phyloP scores from a whole-genome alignment of 2,329 filamentous ascomycete genomes.

The Dryadomyces quercivorus region DNA sequence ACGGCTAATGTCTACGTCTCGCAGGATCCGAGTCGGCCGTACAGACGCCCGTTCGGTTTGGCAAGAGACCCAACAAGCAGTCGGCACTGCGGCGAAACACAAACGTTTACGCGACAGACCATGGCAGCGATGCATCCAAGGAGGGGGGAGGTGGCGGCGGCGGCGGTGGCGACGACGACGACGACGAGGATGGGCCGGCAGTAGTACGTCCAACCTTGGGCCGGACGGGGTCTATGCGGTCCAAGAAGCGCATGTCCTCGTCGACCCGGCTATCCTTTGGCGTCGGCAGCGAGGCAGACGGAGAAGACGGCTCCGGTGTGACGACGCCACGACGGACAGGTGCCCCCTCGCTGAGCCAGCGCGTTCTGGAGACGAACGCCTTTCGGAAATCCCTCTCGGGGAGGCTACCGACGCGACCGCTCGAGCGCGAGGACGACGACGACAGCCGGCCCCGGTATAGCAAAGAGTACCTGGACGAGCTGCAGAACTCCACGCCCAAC shows the following conservation, averaged over 20 bases:
- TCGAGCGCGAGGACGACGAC: conserved; percentile 36
- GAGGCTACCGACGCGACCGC: conserved; percentile 44
- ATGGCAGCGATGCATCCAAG: conserved; percentile 4
- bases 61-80: conserved; percentile 42
- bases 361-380: conserved; percentile 22
- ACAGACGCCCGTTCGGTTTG: conserved; percentile 31
- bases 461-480: conserved; percentile 73
- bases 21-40: conserved; percentile 15
- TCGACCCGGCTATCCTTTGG: conserved; percentile 67
- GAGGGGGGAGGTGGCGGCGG: neutral
- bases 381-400: conserved; percentile 29
- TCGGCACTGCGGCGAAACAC: conserved; percentile 46
- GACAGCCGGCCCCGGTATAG: conserved; percentile 69
- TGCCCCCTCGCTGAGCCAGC: conserved; percentile 19
- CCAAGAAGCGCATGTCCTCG: conserved; percentile 54
- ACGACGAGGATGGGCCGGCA: conserved; percentile 31
- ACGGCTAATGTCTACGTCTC: conserved; percentile 7
- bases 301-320: neutral
- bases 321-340: conserved; percentile 13
- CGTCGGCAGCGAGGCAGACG: conserved; percentile 33
- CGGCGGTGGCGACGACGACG: conserved; percentile 16
- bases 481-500: conserved; percentile 75
- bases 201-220: conserved; percentile 36
- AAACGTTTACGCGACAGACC: conserved; percentile 22
- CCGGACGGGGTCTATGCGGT: conserved; percentile 36